Base-by-base conservation (phyloP, 805 yeast genomes). In the Myxozyma vanderwaltii region DNA sequence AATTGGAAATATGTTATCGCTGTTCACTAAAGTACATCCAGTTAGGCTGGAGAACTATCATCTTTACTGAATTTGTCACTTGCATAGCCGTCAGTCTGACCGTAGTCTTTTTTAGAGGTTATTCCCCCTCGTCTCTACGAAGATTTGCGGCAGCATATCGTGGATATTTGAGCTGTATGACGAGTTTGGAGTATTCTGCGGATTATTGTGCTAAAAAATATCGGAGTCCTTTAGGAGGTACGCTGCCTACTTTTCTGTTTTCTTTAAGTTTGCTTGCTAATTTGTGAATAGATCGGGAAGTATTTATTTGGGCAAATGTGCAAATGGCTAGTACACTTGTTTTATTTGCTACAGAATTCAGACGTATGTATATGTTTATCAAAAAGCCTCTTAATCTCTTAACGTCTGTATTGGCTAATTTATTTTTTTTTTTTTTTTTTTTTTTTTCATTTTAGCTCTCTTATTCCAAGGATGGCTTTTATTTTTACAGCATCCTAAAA, bases 401-500 rank as follows among this genome's bases (percentile, higher is more conserved):
- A n/a, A n/a, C n/a, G n/a, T n/a, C n/a, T n/a, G n/a, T n/a, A n/a
- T n/a, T n/a, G n/a, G n/a, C n/a, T n/a, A n/a, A n/a, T n/a, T n/a
- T n/a, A n/a, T n/a, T n/a, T n/a, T n/a, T n/a, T n/a, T n/a, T 39
- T 21, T 10, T 39, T 8, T 38, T 39, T 39, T 39, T 7, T 3
- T 13, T 21, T 50, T 26, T 29, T 19, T 19, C 31, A 21, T n/a
- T 19, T 10, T 13, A 40, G 53, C 62, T 15, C 46, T 57, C 13
- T 26, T 56, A 15, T 52, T 60, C 19, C 45, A 46, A 49, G 64
- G 59, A 23, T 60, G 64, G 64, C 35, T 5, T 3, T 24, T 33
- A 2, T 26, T 57, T 10, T 50, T 60, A 3, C 46, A 41, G 23
- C 45, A 52, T 19, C 64, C 64, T 27, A 47, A 49, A 15, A 17